A percentile compares a stretch with the other conserved stretches of the same genome.
These are phyloP conservation scores for Eruca vesicaria DNA, from an alignment of 441 rosid species.

Conservation along the genomic window DNA sequence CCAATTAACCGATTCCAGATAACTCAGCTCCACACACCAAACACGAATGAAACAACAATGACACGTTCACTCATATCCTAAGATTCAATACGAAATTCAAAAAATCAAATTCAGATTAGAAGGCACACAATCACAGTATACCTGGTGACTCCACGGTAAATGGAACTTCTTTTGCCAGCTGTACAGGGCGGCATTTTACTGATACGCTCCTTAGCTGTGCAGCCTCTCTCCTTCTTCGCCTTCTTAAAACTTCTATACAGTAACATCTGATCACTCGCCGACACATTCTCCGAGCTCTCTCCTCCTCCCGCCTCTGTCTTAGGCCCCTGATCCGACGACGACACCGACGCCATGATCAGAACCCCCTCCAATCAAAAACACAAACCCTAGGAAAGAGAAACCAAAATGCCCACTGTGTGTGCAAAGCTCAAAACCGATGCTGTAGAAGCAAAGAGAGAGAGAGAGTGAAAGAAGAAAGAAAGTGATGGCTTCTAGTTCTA, in stretches of 20 bases:
- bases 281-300: conserved; percentile 64
- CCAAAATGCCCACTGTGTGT: conserved; percentile 11
- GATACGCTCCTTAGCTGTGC: conserved; percentile 96
- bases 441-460: conserved; percentile 27
- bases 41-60: background rate
- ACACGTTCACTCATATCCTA: background rate
- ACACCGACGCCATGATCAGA: conserved; percentile 63
- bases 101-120: background rate
- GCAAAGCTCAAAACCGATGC: conserved; percentile 3
- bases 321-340: conserved; percentile 79
- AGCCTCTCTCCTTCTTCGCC: conserved; percentile 93
- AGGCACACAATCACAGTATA: conserved; percentile 7
- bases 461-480: background rate
- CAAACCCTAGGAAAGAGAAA: conserved; percentile 37
- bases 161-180: conserved; percentile 79
- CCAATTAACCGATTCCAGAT: background rate
- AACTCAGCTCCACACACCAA: background rate
- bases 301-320: conserved; percentile 52
- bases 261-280: conserved; percentile 72
- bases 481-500: conserved; percentile 4
- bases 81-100: background rate
- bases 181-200: conserved; percentile 97
- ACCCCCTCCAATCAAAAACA: background rate
- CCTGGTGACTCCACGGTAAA: conserved; percentile 77
- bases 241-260: conserved; percentile 78